Conservation (phyloP, 768 basidiomycete species). For the Phlebiopsis flavidoalba region DNA sequence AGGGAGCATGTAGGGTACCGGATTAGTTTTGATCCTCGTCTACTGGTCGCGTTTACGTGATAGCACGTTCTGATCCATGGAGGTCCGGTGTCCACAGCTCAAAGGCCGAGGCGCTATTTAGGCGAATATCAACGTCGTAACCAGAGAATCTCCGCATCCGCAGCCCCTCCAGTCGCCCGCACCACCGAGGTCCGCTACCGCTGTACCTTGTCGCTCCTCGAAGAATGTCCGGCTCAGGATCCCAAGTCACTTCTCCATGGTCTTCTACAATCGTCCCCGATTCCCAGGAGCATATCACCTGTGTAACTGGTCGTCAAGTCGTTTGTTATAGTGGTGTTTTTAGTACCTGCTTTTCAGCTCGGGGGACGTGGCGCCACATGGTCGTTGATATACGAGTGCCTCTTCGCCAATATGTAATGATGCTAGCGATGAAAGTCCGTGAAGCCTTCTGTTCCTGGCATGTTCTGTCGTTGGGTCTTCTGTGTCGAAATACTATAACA, state of each 20-base stretch:
- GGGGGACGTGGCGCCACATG: conserved; percentile 69
- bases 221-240: conserved; percentile 59
- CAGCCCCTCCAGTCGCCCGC: conserved; percentile 64
- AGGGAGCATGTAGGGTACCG: conserved; percentile 68
- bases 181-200: conserved; percentile 46
- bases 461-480: conserved; percentile 62
- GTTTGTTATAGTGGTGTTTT: conserved; percentile 46
- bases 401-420: conserved; percentile 66
- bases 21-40: conserved; percentile 28
- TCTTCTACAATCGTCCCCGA: conserved; percentile 30
- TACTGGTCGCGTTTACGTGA: background rate
- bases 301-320: conserved; percentile 39
- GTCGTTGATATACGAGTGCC: conserved; percentile 60
- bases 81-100: too few relatives aligned
- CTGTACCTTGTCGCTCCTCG: conserved; percentile 51
- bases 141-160: conserved; percentile 53
- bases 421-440: conserved; percentile 71
- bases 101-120: background rate
- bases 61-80: too few relatives aligned
- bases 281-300: background rate
- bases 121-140: background rate
- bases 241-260: conserved; percentile 57
- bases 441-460: conserved; percentile 75
- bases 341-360: conserved; percentile 59
- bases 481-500: conserved; percentile 70